Conservation (phyloP, 345 rosid genomes). For the Geranium brycei region DNA sequence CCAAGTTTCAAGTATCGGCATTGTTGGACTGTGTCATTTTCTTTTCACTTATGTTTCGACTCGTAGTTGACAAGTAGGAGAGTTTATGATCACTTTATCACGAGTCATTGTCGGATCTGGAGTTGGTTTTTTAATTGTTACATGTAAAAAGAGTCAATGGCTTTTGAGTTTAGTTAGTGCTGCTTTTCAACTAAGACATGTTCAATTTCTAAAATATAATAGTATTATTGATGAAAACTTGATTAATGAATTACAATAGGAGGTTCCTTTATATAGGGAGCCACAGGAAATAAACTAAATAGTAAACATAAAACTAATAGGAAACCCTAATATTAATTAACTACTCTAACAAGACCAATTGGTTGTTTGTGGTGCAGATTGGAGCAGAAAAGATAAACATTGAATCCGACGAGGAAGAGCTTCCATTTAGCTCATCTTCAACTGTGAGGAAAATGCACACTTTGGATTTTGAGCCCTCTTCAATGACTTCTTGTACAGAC, state of each 20-base stretch:
- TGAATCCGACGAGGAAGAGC: slow-evolving; percentile 29
- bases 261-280: too few relatives aligned
- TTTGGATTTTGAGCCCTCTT: slow-evolving; percentile 17
- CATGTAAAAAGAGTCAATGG: too few relatives aligned
- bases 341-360: not conserved
- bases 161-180: too few relatives aligned
- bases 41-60: not conserved
- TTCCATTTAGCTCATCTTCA: slow-evolving; percentile 31
- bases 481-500: slow-evolving; percentile 1
- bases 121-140: too few relatives aligned
- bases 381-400: slow-evolving; percentile 17
- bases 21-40: too few relatives aligned
- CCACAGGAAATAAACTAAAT: too few relatives aligned
- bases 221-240: too few relatives aligned
- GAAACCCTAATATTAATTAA: too few relatives aligned
- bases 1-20: too few relatives aligned
- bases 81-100: not conserved
- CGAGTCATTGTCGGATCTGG: not conserved
- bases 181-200: not conserved
- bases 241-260: too few relatives aligned
- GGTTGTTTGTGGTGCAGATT: slow-evolving; percentile 14
- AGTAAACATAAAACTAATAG: too few relatives aligned
- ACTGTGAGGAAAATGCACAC: slow-evolving; percentile 15
- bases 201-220: too few relatives aligned
- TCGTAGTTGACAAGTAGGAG: not conserved